These are phyloP conservation scores for Closterium sp. DNA, from an alignment of 139 green algal genomes.

Conservation along the genomic window DNA sequence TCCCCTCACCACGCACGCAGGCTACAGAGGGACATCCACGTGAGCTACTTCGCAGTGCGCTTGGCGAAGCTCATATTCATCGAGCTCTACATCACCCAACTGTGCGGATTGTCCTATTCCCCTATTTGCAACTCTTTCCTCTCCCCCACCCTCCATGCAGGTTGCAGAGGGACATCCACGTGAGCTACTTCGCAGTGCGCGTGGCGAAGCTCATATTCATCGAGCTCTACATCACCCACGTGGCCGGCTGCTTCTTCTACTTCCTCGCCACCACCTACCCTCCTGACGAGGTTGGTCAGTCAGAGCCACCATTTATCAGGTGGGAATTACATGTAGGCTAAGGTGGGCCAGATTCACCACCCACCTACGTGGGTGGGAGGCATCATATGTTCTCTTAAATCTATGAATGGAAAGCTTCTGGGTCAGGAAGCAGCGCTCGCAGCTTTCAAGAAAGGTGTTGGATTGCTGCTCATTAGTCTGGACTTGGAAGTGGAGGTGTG, in stretches of 20 bases:
- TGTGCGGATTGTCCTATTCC: no score
- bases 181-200: constrained; percentile 40
- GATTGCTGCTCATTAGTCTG: no score
- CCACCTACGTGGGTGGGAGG: no score
- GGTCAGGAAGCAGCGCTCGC: no score
- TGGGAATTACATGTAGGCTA: no score
- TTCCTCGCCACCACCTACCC: constrained; percentile 35
- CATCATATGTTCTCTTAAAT: no score
- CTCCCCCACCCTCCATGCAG: background rate
- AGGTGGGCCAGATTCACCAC: no score
- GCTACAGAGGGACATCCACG: constrained; percentile 19
- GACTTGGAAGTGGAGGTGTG: no score
- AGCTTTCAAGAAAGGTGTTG: no score
- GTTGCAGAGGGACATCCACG: constrained; percentile 18
- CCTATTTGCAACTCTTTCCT: no score
- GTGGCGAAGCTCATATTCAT: constrained; percentile 9
- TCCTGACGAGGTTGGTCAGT: background rate
- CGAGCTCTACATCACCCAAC: background rate
- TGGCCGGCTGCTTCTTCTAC: constrained; percentile 35
- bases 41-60: constrained; percentile 40
- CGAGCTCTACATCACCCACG: constrained; percentile 27
- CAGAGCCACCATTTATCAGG: background rate
- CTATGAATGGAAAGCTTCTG: no score
- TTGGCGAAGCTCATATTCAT: constrained; percentile 8
- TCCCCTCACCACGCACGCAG: background rate